Percentiles rank a stretch among this genome's conserved stretches.
Evolutionary conservation across 2,329 filamentous ascomycete genomes (phyloP).

Genomic region (Ophiostoma pallidulum): DNA sequence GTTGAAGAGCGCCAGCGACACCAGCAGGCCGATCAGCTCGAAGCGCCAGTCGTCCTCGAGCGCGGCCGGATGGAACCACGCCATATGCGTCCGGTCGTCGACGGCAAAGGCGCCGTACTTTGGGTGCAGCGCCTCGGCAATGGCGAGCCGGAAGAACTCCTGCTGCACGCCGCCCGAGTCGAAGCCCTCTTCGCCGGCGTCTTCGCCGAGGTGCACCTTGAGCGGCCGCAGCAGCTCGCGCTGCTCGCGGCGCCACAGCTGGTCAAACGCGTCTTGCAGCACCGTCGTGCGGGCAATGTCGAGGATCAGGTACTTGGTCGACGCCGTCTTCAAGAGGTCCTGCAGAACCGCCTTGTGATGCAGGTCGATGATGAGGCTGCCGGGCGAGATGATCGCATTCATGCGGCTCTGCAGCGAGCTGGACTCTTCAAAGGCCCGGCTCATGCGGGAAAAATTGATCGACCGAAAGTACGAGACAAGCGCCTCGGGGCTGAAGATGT

Average conservation of each 20-base stretch:
- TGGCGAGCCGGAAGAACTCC: slow-evolving; percentile 83
- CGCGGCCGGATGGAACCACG: slow-evolving; percentile 80
- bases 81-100: slow-evolving; percentile 65
- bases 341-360: slow-evolving; percentile 53
- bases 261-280: slow-evolving; percentile 68
- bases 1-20: slow-evolving; percentile 87
- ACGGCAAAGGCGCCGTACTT: slow-evolving; percentile 72
- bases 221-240: slow-evolving; percentile 75
- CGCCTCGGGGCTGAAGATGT: slow-evolving; percentile 63
- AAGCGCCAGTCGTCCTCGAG: slow-evolving; percentile 82
- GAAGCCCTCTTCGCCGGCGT: slow-evolving; percentile 75
- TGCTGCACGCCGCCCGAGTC: slow-evolving; percentile 95
- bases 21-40: slow-evolving; percentile 76
- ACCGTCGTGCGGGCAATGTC: slow-evolving; percentile 58
- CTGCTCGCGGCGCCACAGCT: slow-evolving; percentile 78
- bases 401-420: slow-evolving; percentile 48
- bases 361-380: slow-evolving; percentile 44
- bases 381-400: slow-evolving; percentile 43
- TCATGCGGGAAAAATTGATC: slow-evolving; percentile 83
- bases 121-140: slow-evolving; percentile 70
- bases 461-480: slow-evolving; percentile 78
- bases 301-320: slow-evolving; percentile 61
- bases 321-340: slow-evolving; percentile 55
- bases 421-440: slow-evolving; percentile 63
- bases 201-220: slow-evolving; percentile 78